These are phyloP conservation scores for Rutidosis leptorrhynchoides DNA, from an alignment of 129 eudicot genomes.

Conservation along the genomic window DNA sequence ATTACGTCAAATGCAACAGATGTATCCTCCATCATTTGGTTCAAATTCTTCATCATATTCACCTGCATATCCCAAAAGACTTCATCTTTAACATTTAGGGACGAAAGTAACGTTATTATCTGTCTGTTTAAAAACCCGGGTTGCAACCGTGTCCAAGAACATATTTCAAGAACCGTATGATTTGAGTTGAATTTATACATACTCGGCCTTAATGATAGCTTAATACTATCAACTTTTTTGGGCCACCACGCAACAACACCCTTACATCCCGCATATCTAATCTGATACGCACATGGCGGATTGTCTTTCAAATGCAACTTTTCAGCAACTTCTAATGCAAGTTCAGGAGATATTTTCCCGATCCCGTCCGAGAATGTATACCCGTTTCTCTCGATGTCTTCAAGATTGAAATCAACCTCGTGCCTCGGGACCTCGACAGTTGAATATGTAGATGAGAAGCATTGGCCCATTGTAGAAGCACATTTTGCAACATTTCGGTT, in stretches of 20 bases:
- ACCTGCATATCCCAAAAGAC: constrained; percentile 8
- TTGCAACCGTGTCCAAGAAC: constrained; percentile 6
- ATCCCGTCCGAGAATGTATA: neutral
- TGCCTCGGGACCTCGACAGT: constrained; percentile 4
- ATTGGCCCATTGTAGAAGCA: constrained; percentile 7
- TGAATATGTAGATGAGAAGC: neutral
- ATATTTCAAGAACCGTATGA: neutral
- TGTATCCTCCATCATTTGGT: neutral
- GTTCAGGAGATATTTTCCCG: constrained; percentile 7
- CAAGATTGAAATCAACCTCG: neutral
- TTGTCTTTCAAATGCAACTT: neutral
- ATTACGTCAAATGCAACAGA: neutral
- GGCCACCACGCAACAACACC: constrained; percentile 5
- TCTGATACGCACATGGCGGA: neutral
- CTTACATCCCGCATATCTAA: neutral
- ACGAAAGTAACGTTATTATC: neutral
- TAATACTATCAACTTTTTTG: neutral
- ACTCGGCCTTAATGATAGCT: neutral
- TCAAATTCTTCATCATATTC: neutral
- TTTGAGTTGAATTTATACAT: neutral
- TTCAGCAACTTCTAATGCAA: constrained; percentile 2
- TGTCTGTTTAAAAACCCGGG: constrained; percentile 1
- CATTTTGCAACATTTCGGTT: neutral
- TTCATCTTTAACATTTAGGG: neutral
- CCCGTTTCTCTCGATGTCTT: neutral